Evolutionary conservation across 257 asterid genomes (phyloP).

Genomic region (Fraxinus americana): DNA sequence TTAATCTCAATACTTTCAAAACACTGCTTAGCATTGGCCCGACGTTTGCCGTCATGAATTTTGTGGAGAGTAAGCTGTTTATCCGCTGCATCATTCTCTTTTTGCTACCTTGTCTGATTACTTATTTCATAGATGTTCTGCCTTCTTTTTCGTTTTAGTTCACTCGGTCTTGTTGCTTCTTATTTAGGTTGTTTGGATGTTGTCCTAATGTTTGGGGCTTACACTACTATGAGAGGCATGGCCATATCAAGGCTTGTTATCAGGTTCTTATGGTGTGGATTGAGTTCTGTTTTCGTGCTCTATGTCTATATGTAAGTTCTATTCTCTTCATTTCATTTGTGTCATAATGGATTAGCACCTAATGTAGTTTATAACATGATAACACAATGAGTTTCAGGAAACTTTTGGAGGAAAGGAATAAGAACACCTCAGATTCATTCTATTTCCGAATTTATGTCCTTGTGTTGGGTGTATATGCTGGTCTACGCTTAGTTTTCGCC

Average conservation of each 20-base stretch:
- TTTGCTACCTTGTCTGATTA: slow-evolving; percentile 12
- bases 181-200: slow-evolving; percentile 80
- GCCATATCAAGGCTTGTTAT: slow-evolving; percentile 93
- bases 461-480: slow-evolving; percentile 89
- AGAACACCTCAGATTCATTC: slow-evolving; percentile 54
- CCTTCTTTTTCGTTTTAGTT: slow-evolving; percentile 26
- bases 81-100: slow-evolving; percentile 22
- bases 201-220: slow-evolving; percentile 92
- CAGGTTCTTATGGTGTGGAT: slow-evolving; percentile 86
- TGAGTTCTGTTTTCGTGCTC: slow-evolving; percentile 68
- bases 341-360: not conserved
- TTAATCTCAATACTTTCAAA: slow-evolving; percentile 72
- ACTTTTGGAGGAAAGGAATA: slow-evolving; percentile 68
- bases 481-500: slow-evolving; percentile 69
- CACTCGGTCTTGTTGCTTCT: slow-evolving; percentile 25
- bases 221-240: slow-evolving; percentile 91
- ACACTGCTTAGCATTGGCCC: slow-evolving; percentile 85
- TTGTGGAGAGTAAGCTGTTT: slow-evolving; percentile 74
- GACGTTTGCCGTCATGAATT: slow-evolving; percentile 84
- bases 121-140: slow-evolving; percentile 13
- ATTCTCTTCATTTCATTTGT: slow-evolving; percentile 2
- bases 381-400: slow-evolving; percentile 57
- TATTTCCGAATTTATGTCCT: slow-evolving; percentile 92
- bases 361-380: slow-evolving; percentile 31
- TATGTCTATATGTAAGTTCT: slow-evolving; percentile 81